These are phyloP conservation scores for Trichopus zeylanicus DNA, from an alignment of 116 monocot species.

Conservation along the genomic window DNA sequence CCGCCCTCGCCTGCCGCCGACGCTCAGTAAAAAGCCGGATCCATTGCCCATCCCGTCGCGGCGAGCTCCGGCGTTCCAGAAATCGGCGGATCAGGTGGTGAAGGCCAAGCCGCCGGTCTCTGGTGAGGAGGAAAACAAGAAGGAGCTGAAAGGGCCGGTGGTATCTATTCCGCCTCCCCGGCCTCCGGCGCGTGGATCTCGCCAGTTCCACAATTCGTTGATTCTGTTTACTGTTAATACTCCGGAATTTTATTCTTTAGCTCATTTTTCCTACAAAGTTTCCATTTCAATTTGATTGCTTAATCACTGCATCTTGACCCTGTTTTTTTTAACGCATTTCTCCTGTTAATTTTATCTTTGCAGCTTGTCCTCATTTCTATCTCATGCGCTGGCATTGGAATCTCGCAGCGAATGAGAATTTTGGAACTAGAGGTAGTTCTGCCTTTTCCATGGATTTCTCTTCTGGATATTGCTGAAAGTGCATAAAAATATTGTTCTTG, in stretches of 20 bases:
- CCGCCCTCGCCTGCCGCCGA: slow-evolving; percentile 10
- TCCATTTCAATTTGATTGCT: too few relatives aligned
- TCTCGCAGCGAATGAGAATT: slow-evolving; percentile 39
- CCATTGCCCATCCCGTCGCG: slow-evolving; percentile 1
- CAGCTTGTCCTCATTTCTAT: slow-evolving; percentile 43
- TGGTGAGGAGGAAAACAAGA: slow-evolving; percentile 13
- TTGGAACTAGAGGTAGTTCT: slow-evolving; percentile 63
- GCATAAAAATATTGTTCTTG: too few relatives aligned
- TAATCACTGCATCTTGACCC: too few relatives aligned
- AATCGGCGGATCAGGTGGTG: slow-evolving; percentile 1
- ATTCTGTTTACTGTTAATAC: slow-evolving; percentile 32
- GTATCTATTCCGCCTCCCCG: not conserved
- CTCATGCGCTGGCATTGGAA: slow-evolving; percentile 16
- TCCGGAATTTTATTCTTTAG: not conserved
- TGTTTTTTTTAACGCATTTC: too few relatives aligned
- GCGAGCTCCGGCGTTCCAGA: not conserved
- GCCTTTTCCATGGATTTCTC: not conserved
- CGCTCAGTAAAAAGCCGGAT: not conserved
- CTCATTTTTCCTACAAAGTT: not conserved
- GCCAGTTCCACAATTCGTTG: slow-evolving; percentile 17
- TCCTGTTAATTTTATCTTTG: slow-evolving; percentile 14
- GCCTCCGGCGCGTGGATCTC: not conserved
- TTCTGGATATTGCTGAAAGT: too few relatives aligned
- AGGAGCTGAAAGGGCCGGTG: slow-evolving; percentile 2
- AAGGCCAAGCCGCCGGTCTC: not conserved